Evolutionary conservation across 352 stramenopile species (phyloP).

Genomic region (Globisporangium emineosum): DNA sequence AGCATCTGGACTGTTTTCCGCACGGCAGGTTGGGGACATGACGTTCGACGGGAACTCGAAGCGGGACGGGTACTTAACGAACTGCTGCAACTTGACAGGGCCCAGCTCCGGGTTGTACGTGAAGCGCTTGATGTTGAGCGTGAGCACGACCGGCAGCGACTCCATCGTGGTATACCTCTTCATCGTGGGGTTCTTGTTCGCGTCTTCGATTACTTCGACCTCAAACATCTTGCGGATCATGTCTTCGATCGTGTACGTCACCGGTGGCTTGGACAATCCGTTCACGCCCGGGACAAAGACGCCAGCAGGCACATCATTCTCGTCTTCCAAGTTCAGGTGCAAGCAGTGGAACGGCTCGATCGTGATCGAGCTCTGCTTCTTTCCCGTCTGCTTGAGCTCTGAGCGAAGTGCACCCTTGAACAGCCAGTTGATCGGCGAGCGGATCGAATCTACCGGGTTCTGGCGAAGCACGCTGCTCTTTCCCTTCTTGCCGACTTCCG

Average conservation of each 20-base stretch:
- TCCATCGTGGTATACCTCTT: constrained; percentile 75
- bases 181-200: constrained; percentile 45
- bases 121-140: constrained; percentile 83
- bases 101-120: constrained; percentile 79
- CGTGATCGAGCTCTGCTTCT: constrained; percentile 77
- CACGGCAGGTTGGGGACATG: constrained; percentile 60
- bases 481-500: constrained; percentile 72
- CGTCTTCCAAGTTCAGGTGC: constrained; percentile 74
- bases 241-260: constrained; percentile 56
- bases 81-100: constrained; percentile 79
- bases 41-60: constrained; percentile 70
- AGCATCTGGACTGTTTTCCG: constrained; percentile 31
- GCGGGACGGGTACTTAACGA: constrained; percentile 75
- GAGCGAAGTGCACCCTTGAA: constrained; percentile 82
- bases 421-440: constrained; percentile 82
- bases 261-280: constrained; percentile 28
- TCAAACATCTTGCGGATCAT: constrained; percentile 78
- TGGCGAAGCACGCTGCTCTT: constrained; percentile 76
- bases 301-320: constrained; percentile 17
- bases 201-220: constrained; percentile 70
- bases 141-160: constrained; percentile 72
- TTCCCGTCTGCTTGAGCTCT: constrained; percentile 68
- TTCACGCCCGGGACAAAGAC: constrained; percentile 35
- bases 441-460: constrained; percentile 57
- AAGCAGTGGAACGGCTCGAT: constrained; percentile 87